Conservation (phyloP, 805 yeast species). For the Zygotorulaspora sp. region DNA sequence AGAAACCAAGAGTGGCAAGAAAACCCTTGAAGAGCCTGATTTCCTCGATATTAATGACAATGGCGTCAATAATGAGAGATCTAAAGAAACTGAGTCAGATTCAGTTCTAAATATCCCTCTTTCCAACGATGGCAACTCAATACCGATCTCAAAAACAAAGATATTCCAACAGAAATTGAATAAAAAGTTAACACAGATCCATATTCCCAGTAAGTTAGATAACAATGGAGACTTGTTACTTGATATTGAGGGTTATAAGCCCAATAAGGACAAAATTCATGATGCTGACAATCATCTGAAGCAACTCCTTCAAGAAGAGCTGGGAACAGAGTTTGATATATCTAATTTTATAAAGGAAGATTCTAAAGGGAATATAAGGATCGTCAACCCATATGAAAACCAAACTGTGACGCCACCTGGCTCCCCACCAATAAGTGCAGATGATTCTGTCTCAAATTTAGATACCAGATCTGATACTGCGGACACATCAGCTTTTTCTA, state of each 20-base stretch:
- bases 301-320: slow-evolving; percentile 70
- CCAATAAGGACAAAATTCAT: slow-evolving; percentile 71
- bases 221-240: slow-evolving; percentile 84
- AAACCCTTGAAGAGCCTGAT: slow-evolving; percentile 32
- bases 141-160: slow-evolving; percentile 15
- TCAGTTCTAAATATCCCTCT: slow-evolving; percentile 3
- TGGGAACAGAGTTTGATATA: slow-evolving; percentile 50
- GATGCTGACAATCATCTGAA: slow-evolving; percentile 72
- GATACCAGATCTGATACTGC: slow-evolving; percentile 12
- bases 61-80: too few relatives aligned
- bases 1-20: slow-evolving; percentile 1
- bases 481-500: slow-evolving; percentile 15
- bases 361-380: slow-evolving; percentile 62
- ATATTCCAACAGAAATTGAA: slow-evolving; percentile 45
- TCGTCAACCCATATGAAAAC: slow-evolving; percentile 38
- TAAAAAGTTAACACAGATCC: slow-evolving; percentile 57
- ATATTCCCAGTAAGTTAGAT: slow-evolving; percentile 84
- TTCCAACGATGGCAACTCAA: not conserved
- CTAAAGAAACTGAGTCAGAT: too few relatives aligned
- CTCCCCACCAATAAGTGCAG: slow-evolving; percentile 20
- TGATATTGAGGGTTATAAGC: slow-evolving; percentile 95
- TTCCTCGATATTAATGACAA: slow-evolving; percentile 30
- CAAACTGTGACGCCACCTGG: slow-evolving; percentile 19
- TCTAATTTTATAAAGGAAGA: slow-evolving; percentile 50
- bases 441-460: slow-evolving; percentile 16